Evolutionary conservation across 768 basidiomycete genomes (phyloP), one percentile per base, ranked within the genome.

Genomic region (Lenzites betulinus): DNA sequence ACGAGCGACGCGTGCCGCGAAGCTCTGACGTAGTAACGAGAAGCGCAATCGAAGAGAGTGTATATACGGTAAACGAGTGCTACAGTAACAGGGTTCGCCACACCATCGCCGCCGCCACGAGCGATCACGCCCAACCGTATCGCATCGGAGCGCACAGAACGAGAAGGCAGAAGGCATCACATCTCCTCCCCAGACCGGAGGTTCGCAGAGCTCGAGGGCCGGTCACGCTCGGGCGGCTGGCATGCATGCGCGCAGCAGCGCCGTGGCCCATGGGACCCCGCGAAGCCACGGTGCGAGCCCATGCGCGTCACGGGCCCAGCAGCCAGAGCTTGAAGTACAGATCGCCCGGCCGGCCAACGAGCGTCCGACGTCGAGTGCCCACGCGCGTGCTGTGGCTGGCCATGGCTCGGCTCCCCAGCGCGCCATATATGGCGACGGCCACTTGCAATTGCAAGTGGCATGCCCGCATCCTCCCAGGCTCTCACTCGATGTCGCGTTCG

Each of bases 71-170:
- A 33, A n/a, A 4, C 30, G 30, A 33, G 11, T 23, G 56, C n/a
- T n/a, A n/a, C n/a, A n/a, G n/a, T n/a, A n/a, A n/a, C n/a, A n/a
- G n/a, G n/a, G n/a, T 51, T 51, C 30, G 42, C 35, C 22, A 30
- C 56, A 43, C 41, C 48, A 26, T 36, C 48, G 20, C 25, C 39
- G 36, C 26, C 48, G 20, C 51, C 51, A 20, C 36, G 22, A 20
- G 38, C 51, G 9, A 18, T n/a, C n/a, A n/a, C 23, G 12, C 54
- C 35, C 44, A 33, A 35, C 52, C 41, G 15, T 38, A 46, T 49
- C 56, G 56, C n/a, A n/a, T n/a, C n/a, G n/a, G 55, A 47, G 55
- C 55, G 55, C 54, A 23, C 48, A 42, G n/a, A n/a, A n/a, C n/a
- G 38, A 33, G 30, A n/a, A 13, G 30, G 20, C 22, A 23, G 30